Evolutionary conservation across 805 yeast genomes (phyloP).

Genomic region (Isabelozyma heimii): DNA sequence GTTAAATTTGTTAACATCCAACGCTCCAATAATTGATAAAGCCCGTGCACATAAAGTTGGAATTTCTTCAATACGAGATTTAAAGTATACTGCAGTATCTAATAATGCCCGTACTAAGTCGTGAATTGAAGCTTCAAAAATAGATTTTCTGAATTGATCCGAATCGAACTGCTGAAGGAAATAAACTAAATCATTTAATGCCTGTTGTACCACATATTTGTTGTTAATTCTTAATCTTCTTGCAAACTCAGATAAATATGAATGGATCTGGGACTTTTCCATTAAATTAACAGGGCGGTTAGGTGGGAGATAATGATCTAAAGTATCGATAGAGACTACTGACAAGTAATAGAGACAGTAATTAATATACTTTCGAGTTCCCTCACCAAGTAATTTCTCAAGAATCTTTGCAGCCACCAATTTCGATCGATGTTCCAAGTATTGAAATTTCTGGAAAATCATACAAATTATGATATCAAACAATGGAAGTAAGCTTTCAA

Average conservation of each 20-base stretch:
- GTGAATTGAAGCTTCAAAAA: constrained; percentile 31
- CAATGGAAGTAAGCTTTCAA: constrained; percentile 58
- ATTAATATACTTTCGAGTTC: constrained; percentile 31
- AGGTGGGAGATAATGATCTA: constrained; percentile 19
- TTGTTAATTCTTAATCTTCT: constrained; percentile 61
- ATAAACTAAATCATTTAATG: constrained; percentile 58
- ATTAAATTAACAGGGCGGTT: not conserved
- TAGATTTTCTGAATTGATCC: constrained; percentile 36
- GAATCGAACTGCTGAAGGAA: constrained; percentile 49
- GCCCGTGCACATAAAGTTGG: constrained; percentile 64
- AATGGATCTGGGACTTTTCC: constrained; percentile 11
- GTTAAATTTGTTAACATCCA: constrained; percentile 61
- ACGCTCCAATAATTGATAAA: constrained; percentile 72
- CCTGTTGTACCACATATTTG: constrained; percentile 69
- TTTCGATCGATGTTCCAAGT: constrained; percentile 49
- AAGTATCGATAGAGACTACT: constrained; percentile 42
- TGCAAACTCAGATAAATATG: constrained; percentile 50
- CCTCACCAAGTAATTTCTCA: constrained; percentile 26
- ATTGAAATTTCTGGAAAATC: constrained; percentile 63
- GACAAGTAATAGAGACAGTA: constrained; percentile 55
- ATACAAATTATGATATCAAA: constrained; percentile 74
- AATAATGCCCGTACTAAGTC: constrained; percentile 51
- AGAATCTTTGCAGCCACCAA: constrained; percentile 52
- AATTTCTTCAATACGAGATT: constrained; percentile 45
- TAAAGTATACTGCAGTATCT: constrained; percentile 56